Conservation (phyloP, 768 basidiomycete genomes). For the Naganishia antarctica region DNA sequence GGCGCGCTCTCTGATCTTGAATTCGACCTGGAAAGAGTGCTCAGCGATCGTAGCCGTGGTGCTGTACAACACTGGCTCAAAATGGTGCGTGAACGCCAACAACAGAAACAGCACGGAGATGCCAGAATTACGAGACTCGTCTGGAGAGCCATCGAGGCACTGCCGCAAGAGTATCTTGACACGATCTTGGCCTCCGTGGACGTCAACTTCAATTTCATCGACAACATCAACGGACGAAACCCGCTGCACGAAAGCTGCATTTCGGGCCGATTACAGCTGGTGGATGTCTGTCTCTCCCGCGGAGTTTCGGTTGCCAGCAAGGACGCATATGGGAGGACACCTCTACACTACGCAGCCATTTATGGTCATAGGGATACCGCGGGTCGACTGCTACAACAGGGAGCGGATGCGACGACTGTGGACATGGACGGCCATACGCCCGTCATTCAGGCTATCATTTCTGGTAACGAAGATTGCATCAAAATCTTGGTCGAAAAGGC, state of each 20-base stretch:
- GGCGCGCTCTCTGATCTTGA: constrained; percentile 84
- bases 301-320: constrained; percentile 65
- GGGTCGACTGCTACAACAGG: constrained; percentile 65
- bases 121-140: constrained; percentile 82
- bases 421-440: constrained; percentile 94
- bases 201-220: constrained; percentile 86
- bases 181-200: constrained; percentile 58
- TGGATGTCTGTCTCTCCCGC: constrained; percentile 65
- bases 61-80: constrained; percentile 61
- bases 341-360: constrained; percentile 94
- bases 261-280: constrained; percentile 70
- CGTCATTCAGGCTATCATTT: constrained; percentile 86
- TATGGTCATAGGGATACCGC: constrained; percentile 76
- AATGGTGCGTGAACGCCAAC: constrained; percentile 51
- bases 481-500: constrained; percentile 70
- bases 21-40: constrained; percentile 73
- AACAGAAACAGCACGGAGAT: constrained; percentile 27
- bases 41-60: constrained; percentile 59
- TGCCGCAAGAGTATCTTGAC: constrained; percentile 67
- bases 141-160: constrained; percentile 66
- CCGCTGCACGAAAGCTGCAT: constrained; percentile 91
- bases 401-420: constrained; percentile 59
- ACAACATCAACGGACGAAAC: constrained; percentile 93
- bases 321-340: constrained; percentile 87
- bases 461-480: constrained; percentile 77